Evolutionary conservation across 306 rosid species (phyloP).

Genomic region (Fragaria ananassa): DNA sequence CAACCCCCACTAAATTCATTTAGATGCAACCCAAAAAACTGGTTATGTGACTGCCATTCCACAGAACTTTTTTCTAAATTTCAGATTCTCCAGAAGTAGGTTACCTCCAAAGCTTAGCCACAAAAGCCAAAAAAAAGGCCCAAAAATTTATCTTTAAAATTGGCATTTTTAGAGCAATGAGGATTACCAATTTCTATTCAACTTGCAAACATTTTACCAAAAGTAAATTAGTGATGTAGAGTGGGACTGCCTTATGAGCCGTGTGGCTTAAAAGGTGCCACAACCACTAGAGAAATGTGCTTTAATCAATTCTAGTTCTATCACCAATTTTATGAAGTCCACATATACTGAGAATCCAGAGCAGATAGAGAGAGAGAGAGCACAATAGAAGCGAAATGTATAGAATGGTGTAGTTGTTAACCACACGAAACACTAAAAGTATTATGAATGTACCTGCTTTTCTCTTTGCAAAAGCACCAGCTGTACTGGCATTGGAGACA

Average conservation of each 20-base stretch:
- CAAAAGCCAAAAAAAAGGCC: background rate
- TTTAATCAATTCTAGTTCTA: background rate
- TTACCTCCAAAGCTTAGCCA: background rate
- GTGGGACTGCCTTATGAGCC: background rate
- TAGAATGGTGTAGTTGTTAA: background rate
- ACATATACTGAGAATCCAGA: slow-evolving; percentile 3
- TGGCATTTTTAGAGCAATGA: background rate
- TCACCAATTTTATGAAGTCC: background rate
- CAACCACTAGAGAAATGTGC: slow-evolving; percentile 11
- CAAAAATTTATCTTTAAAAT: background rate
- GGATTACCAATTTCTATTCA: background rate
- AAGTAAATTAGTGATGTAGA: background rate
- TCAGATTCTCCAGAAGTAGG: background rate
- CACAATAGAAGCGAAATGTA: background rate
- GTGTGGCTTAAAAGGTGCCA: slow-evolving; percentile 3
- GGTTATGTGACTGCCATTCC: background rate
- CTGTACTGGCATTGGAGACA: slow-evolving; percentile 29
- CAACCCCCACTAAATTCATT: background rate
- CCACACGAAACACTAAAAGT: background rate
- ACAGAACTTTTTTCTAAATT: background rate
- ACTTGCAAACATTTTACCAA: background rate
- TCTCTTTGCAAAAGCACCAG: slow-evolving; percentile 58
- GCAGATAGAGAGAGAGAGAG: background rate
- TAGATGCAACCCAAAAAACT: background rate
- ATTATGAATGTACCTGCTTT: slow-evolving; percentile 63